Percentiles rank a stretch among this genome's conserved stretches.
Evolutionary conservation across 2,329 filamentous ascomycete genomes (phyloP).

Genomic region (Fusarium brevicatenulatum): DNA sequence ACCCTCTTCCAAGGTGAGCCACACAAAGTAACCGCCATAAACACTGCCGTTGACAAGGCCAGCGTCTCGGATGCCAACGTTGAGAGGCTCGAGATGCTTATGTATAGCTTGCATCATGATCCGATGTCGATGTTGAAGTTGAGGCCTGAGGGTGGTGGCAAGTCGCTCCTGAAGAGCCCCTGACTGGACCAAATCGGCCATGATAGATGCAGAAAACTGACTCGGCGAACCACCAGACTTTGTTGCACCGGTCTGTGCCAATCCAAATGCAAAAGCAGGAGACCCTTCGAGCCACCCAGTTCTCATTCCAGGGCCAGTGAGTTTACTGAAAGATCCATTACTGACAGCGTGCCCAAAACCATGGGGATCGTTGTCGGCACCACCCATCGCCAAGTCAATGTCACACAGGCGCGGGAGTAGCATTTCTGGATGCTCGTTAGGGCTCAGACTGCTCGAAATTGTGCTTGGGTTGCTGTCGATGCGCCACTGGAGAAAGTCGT

Average conservation of each 20-base stretch:
- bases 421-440: constrained; percentile 53
- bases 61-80: constrained; percentile 58
- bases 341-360: constrained; percentile 82
- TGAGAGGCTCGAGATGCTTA: constrained; percentile 69
- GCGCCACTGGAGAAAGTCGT: constrained; percentile 90
- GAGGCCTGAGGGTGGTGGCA: constrained; percentile 54
- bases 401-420: constrained; percentile 82
- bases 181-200: constrained; percentile 59
- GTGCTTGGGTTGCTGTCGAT: constrained; percentile 23
- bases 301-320: constrained; percentile 81
- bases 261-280: constrained; percentile 60
- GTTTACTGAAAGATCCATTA: constrained; percentile 92
- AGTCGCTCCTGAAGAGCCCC: constrained; percentile 60
- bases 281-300: constrained; percentile 90
- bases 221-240: constrained; percentile 67
- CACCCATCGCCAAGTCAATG: constrained; percentile 75
- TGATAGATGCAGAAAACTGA: constrained; percentile 63
- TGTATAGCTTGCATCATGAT: constrained; percentile 69
- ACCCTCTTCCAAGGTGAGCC: constrained; percentile 71
- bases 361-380: constrained; percentile 54
- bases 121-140: constrained; percentile 57
- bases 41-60: constrained; percentile 56
- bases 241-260: constrained; percentile 64
- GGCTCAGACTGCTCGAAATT: constrained; percentile 35
- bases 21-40: constrained; percentile 88